A percentile compares a stretch with the other conserved stretches of the same genome.
These are phyloP conservation scores for Holtermannia corniformis DNA, from an alignment of 768 basidiomycete genomes.

Conservation along the genomic window DNA sequence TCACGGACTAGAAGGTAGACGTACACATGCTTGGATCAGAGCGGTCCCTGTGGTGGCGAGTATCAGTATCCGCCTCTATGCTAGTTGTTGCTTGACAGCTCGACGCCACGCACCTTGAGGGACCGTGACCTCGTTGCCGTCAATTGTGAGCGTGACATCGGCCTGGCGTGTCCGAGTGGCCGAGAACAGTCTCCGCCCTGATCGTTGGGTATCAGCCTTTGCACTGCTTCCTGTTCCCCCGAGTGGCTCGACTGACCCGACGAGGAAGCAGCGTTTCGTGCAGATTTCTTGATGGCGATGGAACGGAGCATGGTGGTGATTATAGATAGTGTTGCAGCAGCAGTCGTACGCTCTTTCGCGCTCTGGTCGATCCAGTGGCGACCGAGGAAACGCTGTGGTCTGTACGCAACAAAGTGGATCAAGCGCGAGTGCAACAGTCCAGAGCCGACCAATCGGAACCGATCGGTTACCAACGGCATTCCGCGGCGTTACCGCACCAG, in stretches of 20 bases:
- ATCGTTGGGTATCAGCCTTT: not conserved
- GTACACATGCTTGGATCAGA: constrained; percentile 93
- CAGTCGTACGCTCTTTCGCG: too few species aligned
- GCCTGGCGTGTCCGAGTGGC: constrained; percentile 27
- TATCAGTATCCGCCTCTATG: not conserved
- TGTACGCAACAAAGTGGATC: too few species aligned
- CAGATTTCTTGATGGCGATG: not conserved
- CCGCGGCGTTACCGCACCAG: not conserved
- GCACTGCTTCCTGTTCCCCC: not conserved
- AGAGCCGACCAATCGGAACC: not conserved
- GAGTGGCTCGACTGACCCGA: too few species aligned
- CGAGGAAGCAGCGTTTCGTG: too few species aligned
- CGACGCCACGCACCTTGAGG: constrained; percentile 60
- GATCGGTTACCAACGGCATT: not conserved
- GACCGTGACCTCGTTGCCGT: constrained; percentile 95
- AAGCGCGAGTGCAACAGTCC: too few species aligned
- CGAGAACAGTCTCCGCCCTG: constrained; percentile 31
- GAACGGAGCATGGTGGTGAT: not conserved
- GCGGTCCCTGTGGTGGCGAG: constrained; percentile 49
- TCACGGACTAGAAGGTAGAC: constrained; percentile 31
- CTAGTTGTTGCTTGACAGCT: not conserved
- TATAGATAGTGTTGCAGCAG: too few species aligned
- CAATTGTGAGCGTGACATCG: constrained; percentile 77
- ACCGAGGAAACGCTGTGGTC: too few species aligned
- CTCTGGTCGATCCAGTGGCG: too few species aligned